Evolutionary conservation across 2,329 filamentous ascomycete species (phyloP).

Genomic region (Septoria linicola): DNA sequence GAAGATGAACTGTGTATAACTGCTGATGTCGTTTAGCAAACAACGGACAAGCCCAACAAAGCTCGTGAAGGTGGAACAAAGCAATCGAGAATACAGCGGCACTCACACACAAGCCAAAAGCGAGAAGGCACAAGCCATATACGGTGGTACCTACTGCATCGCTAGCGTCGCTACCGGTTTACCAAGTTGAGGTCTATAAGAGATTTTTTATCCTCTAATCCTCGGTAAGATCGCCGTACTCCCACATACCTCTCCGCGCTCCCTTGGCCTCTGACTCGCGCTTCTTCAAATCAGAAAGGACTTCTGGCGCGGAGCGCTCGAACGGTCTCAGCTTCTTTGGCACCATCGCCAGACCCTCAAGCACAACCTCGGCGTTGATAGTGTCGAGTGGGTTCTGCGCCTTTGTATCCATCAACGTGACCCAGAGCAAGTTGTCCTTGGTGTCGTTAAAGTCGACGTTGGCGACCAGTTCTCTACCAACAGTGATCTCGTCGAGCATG

Average conservation of each 20-base stretch:
- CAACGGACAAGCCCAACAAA: too few species aligned
- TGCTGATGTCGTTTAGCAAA: too few species aligned
- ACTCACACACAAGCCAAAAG: too few species aligned
- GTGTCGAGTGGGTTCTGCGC: constrained; percentile 66
- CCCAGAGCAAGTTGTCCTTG: constrained; percentile 72
- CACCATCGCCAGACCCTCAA: constrained; percentile 84
- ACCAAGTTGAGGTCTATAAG: background rate
- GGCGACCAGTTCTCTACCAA: constrained; percentile 72
- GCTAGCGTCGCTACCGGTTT: too few species aligned
- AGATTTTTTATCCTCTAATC: constrained; percentile 49
- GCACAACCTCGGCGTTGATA: constrained; percentile 83
- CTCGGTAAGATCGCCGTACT: constrained; percentile 95
- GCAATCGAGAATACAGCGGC: too few species aligned
- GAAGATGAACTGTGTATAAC: too few species aligned
- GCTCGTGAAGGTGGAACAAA: too few species aligned
- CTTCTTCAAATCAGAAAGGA: constrained; percentile 69
- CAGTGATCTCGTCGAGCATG: constrained; percentile 73
- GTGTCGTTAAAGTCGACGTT: constrained; percentile 81
- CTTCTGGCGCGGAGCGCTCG: constrained; percentile 74
- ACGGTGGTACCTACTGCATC: too few species aligned
- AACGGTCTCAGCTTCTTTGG: constrained; percentile 87
- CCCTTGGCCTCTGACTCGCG: constrained; percentile 77
- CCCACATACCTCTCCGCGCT: constrained; percentile 86
- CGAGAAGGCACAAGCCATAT: too few species aligned
- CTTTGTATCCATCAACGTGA: constrained; percentile 83